Evolutionary conservation across 2,329 filamentous ascomycete genomes (phyloP).

Genomic region (Cladophialophora chaetospira): DNA sequence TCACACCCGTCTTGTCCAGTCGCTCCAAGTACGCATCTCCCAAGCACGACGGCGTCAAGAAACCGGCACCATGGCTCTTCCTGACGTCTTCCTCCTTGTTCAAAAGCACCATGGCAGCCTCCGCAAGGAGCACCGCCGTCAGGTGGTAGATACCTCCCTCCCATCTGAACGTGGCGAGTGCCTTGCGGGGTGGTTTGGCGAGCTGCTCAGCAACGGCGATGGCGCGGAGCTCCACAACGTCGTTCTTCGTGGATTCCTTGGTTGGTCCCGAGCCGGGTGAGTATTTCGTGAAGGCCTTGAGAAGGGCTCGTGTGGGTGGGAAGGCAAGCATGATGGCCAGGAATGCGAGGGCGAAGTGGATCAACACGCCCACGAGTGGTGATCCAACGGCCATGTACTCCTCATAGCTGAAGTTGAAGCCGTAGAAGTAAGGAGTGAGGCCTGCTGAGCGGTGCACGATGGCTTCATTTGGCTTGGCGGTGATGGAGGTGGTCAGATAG

Average conservation of each 20-base stretch:
- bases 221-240: slow-evolving; percentile 48
- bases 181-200: slow-evolving; percentile 40
- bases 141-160: slow-evolving; percentile 47
- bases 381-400: slow-evolving; percentile 59
- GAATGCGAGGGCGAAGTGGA: slow-evolving; percentile 53
- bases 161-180: slow-evolving; percentile 46
- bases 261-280: slow-evolving; percentile 55
- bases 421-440: slow-evolving; percentile 60
- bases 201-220: slow-evolving; percentile 47
- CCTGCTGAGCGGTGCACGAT: slow-evolving; percentile 64
- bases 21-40: slow-evolving; percentile 51
- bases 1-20: slow-evolving; percentile 47
- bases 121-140: slow-evolving; percentile 47
- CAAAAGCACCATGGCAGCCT: slow-evolving; percentile 49
- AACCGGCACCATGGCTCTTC: slow-evolving; percentile 47
- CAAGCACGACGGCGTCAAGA: slow-evolving; percentile 52
- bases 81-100: slow-evolving; percentile 42
- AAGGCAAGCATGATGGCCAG: slow-evolving; percentile 51
- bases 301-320: slow-evolving; percentile 56
- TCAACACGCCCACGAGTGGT: slow-evolving; percentile 48
- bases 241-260: slow-evolving; percentile 45
- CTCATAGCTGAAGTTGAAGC: slow-evolving; percentile 59
- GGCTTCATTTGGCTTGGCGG: slow-evolving; percentile 55
- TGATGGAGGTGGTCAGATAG: slow-evolving; percentile 57
- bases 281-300: slow-evolving; percentile 48